A percentile compares a stretch with the other conserved stretches of the same genome.
phyloP scores from a whole-genome alignment of 1,139 yeast species.

The Debaryomyces coudertii region DNA sequence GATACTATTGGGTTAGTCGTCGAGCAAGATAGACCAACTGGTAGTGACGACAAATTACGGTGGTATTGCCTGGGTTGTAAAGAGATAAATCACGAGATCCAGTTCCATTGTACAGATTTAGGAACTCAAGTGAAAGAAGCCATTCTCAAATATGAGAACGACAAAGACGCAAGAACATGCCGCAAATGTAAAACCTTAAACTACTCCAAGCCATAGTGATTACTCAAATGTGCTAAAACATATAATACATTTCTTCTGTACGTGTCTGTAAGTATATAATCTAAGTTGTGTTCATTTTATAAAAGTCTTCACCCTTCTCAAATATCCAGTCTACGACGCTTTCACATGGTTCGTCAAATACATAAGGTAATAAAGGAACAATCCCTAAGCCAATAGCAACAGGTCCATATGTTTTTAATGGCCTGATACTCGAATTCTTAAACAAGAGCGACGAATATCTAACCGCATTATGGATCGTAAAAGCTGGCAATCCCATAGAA shows the following conservation, averaged over 20 bases:
- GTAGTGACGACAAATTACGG: conserved; percentile 66
- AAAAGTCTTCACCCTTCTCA: conserved; percentile 55
- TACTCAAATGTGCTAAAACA: conserved; percentile 15
- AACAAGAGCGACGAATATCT: conserved; percentile 65
- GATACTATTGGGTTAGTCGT: conserved; percentile 89
- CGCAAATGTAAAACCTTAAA: conserved; percentile 71
- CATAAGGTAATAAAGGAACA: conserved; percentile 76
- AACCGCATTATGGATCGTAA: conserved; percentile 81
- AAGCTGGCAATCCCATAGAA: conserved; percentile 85
- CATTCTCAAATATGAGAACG: conserved; percentile 68
- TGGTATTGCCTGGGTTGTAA: conserved; percentile 85
- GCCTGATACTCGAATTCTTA: conserved; percentile 44
- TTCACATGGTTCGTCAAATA: conserved; percentile 85
- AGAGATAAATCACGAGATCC: conserved; percentile 65
- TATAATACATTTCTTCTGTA: conserved; percentile 1
- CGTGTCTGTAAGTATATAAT: conserved; percentile 9
- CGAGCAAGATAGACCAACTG: conserved; percentile 89
- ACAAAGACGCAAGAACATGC: conserved; percentile 70
- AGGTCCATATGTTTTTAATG: conserved; percentile 68
- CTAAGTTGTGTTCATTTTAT: conserved; percentile 14
- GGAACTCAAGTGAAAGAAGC: conserved; percentile 92
- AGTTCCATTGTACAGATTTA: conserved; percentile 76
- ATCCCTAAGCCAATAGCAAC: conserved; percentile 75
- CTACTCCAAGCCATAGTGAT: conserved; percentile 56
- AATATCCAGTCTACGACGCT: conserved; percentile 65